Conservation (phyloP, 2,329 filamentous ascomycete species). For the Fusarium secorum region DNA sequence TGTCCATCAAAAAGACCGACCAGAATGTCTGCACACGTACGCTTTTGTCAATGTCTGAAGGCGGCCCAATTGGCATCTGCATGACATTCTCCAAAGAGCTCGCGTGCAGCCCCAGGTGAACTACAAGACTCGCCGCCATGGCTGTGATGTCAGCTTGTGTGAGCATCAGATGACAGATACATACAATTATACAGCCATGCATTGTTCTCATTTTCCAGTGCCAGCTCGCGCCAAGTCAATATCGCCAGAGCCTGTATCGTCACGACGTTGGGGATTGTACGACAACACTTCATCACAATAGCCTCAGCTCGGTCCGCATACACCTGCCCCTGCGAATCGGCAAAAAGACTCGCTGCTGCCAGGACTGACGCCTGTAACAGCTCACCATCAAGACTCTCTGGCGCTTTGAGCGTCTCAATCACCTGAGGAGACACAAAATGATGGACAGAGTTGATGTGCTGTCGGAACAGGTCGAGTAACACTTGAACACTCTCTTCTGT, state of each 20-base stretch:
- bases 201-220: neutral
- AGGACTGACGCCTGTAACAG: neutral
- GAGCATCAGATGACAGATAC: neutral
- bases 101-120: neutral
- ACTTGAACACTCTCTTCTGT: neutral
- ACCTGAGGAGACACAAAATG: neutral
- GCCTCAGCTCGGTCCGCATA: neutral
- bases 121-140: neutral
- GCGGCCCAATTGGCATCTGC: neutral
- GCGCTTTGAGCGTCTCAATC: neutral
- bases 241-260: neutral
- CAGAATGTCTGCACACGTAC: neutral
- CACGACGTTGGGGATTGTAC: accelerated
- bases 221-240: neutral
- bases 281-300: neutral
- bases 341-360: neutral
- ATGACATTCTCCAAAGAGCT: neutral
- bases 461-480: neutral
- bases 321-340: neutral
- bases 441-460: neutral
- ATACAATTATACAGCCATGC: neutral
- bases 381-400: neutral
- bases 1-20: neutral
- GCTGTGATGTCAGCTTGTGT: neutral
- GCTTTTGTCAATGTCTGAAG: neutral